Evolutionary conservation across 2,329 filamentous ascomycete species (phyloP).

Genomic region (Raffaelea ambrosiae): DNA sequence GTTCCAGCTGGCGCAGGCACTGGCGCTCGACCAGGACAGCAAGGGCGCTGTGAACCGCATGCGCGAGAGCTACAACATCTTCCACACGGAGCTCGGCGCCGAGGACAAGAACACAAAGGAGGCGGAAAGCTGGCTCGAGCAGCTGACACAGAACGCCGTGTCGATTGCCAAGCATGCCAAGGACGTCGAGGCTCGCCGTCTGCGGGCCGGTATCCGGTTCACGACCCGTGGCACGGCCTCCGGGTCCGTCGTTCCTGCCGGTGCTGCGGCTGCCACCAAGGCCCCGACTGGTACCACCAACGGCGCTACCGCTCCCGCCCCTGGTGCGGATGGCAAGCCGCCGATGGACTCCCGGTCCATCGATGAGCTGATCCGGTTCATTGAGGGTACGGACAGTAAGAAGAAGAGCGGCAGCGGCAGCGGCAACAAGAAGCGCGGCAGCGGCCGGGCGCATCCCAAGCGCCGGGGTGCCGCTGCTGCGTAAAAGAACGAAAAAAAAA

Average conservation of each 20-base stretch:
- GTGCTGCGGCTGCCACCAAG: slow-evolving; percentile 25
- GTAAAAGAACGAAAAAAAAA: not conserved
- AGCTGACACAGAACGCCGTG: slow-evolving; percentile 91
- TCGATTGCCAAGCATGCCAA: slow-evolving; percentile 90
- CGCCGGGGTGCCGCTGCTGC: slow-evolving; percentile 28
- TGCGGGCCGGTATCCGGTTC: slow-evolving; percentile 63
- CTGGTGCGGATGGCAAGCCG: slow-evolving; percentile 21
- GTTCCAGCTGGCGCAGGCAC: slow-evolving; percentile 92
- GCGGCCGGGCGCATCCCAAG: slow-evolving; percentile 44
- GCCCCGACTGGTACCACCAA: slow-evolving; percentile 25
- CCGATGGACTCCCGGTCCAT: slow-evolving; percentile 72
- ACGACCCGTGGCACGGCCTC: slow-evolving; percentile 55
- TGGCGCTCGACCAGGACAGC: slow-evolving; percentile 91
- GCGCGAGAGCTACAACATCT: slow-evolving; percentile 95
- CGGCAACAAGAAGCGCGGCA: slow-evolving; percentile 41
- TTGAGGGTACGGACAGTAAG: slow-evolving; percentile 64
- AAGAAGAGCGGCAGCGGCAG: slow-evolving; percentile 22
- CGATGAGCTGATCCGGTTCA: slow-evolving; percentile 88
- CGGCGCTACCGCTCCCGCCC: slow-evolving; percentile 26
- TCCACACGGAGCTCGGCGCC: slow-evolving; percentile 75
- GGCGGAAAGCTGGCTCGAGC: slow-evolving; percentile 91
- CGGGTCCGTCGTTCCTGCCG: slow-evolving; percentile 28
- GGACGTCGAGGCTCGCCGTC: slow-evolving; percentile 66
- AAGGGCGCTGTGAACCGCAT: slow-evolving; percentile 87
- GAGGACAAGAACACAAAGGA: slow-evolving; percentile 98